A percentile compares a stretch with the other conserved stretches of the same genome.
Conservation (phyloP, 2,329 filamentous ascomycete genomes). For the Aphanoascus verrucosus region DNA sequence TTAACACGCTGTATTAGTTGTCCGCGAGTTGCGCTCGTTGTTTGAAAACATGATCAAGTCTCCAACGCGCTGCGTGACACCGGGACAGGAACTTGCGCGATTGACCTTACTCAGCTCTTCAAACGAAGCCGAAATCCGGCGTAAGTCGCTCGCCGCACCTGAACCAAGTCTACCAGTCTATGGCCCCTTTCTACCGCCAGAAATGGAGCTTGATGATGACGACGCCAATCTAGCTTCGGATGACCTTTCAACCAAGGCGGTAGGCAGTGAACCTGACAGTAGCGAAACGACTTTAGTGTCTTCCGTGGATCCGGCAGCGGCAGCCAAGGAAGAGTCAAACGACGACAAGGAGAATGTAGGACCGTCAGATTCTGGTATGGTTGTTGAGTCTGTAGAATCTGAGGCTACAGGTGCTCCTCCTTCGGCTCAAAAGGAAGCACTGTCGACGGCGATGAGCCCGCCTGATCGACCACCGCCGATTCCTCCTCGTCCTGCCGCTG, state of each 20-base stretch:
- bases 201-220: neutral
- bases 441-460: slow-evolving; percentile 22
- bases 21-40: slow-evolving; percentile 58
- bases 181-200: slow-evolving; percentile 37
- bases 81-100: slow-evolving; percentile 66
- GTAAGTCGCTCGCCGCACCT: slow-evolving; percentile 32
- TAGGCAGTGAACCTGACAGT: slow-evolving; percentile 7
- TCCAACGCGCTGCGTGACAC: slow-evolving; percentile 51
- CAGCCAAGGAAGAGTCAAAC: neutral
- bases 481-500: slow-evolving; percentile 42
- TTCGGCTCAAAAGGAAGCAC: neutral
- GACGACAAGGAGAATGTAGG: slow-evolving; percentile 3
- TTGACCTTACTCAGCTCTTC: slow-evolving; percentile 59
- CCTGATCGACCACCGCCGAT: slow-evolving; percentile 47
- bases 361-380: neutral
- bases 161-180: slow-evolving; percentile 34
- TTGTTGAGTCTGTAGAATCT: neutral
- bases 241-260: slow-evolving; percentile 18
- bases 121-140: slow-evolving; percentile 43
- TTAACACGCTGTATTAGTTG: slow-evolving; percentile 43
- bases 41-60: slow-evolving; percentile 62
- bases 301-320: neutral
- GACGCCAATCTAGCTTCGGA: slow-evolving; percentile 15
- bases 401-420: neutral
- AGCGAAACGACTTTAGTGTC: neutral